Base-by-base conservation (phyloP, 208 protist species). In the Angomonas ambiguus region DNA sequence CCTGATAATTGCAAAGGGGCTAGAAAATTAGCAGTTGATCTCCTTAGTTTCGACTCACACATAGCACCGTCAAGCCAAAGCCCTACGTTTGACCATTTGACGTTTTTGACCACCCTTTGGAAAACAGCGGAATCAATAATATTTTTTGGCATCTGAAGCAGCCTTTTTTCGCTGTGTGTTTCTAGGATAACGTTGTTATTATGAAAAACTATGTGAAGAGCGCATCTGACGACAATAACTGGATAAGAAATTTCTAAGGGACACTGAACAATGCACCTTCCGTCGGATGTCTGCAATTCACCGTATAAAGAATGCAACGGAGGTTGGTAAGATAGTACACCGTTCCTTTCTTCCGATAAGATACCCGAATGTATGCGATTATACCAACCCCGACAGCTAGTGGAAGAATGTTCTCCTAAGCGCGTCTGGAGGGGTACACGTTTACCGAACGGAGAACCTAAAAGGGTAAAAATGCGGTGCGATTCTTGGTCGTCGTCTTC, bases 141-240 rank as follows among this genome's bases (percentile, higher is more conserved):
- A 32, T 66, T 63, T 8, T 51, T 57, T 8, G 85, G 88, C 11
- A 95, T 77, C 18, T 84, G 77, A 24, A 87, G 51, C 27, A 81
- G 72, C 13, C 67, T 35, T 28, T 57, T 78, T 16, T 77, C 45
- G 25, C 53, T 65, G 8, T 31, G 34, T 16, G 69, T 77, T 41
- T 92, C 85, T 42, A 87, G 61, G 69, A 95, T 85, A n/a, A 92
- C 72, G 42, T 74, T 82, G 62, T 85, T 85, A 48, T 95, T 95
- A 66, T 88, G 76, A 18, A 91, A 51, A 2, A 82, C 76, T 67
- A 88, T 92, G 76, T 95, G 84, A 8, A 95, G 67, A 24, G 82
- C 65, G n/a, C 74, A 86, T 34, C 89, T 84, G 0, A 74, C 73
- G 3, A 86, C 51, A 31, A 95, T 68, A 16, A 92, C 57, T 13